Evolutionary conservation across 2,329 filamentous ascomycete species (phyloP), one percentile per base, ranked within the genome.

Genomic region (Botryotinia narcissicola): DNA sequence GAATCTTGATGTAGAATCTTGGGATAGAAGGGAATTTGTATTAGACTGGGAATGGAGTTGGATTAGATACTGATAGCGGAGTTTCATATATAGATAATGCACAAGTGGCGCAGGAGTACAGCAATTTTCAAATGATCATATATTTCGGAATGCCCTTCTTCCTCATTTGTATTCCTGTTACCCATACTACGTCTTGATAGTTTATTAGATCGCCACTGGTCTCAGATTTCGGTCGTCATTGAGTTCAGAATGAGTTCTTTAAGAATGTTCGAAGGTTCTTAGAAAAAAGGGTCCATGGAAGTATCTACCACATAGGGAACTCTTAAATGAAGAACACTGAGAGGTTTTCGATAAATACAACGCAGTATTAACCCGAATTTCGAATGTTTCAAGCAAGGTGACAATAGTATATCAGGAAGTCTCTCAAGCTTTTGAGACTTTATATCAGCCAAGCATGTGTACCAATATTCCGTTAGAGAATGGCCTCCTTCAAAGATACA

Each of bases 121-220:
- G 48, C 2, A 14, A 54, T 16, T n/a, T 54, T 54, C 48, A 54
- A n/a, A 54, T 51, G 5, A 51, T 54, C 48, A 5, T 54, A 7
- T 14, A n/a, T 54, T 54, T 54, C 0, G 12, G 48, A 54, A 54
- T 54, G 16, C 6, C 12, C 0, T 16, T 14, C n/a, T 16, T 54
- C 5, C 9, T 54, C 25, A n/a, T 54, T 25, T n/a, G 25, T 51
- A n/a, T 51, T 14, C 48, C 12, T 1, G 1, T 2, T n/a, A 1
- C 12, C n/a, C 2, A 1, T 40, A 40, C 12, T 3, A n/a, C 14
- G 1, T 16, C 25, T 51, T 0, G 25, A n/a, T 3, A 6, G 14
- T n/a, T 2, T n/a, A 0, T 51, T 51, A 25, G 48, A n/a, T n/a
- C 12, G 48, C 25, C 25, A 1, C 22, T 51, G 22, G 22, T 51